A percentile compares a stretch with the other conserved stretches of the same genome.
Evolutionary conservation across 768 basidiomycete genomes (phyloP).

Genomic region (Boletus subparvulus): DNA sequence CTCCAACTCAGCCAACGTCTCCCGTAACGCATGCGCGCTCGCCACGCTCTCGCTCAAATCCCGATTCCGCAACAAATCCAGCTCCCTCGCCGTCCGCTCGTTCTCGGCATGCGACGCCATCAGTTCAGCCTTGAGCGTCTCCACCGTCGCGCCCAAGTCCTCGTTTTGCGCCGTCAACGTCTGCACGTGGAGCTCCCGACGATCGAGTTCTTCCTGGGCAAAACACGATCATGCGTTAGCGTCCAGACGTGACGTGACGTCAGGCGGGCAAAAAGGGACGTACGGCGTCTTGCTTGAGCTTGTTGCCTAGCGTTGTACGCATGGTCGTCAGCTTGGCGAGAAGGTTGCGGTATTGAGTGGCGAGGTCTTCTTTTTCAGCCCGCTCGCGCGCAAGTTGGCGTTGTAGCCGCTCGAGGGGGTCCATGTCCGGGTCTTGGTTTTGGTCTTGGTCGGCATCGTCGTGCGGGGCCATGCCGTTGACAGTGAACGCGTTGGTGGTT

Average conservation of each 20-base stretch:
- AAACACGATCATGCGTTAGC: background rate
- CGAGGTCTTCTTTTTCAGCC: constrained; percentile 87
- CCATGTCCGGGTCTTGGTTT: constrained; percentile 40
- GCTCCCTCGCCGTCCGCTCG: constrained; percentile 64
- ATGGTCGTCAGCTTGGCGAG: constrained; percentile 89
- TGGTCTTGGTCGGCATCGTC: constrained; percentile 40
- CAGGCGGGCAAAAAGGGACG: constrained; percentile 27
- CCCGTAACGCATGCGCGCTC: constrained; percentile 79
- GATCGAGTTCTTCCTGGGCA: constrained; percentile 94
- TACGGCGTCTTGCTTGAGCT: constrained; percentile 95
- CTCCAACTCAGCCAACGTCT: constrained; percentile 85
- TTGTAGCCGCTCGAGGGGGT: constrained; percentile 61
- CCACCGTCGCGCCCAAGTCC: constrained; percentile 65
- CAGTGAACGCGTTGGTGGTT: constrained; percentile 22
- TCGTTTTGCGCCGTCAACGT: constrained; percentile 77
- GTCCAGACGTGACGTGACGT: background rate
- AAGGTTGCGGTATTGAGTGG: constrained; percentile 80
- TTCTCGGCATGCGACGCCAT: constrained; percentile 73
- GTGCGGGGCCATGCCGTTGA: constrained; percentile 36
- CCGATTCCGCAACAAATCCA: constrained; percentile 64
- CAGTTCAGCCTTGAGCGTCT: constrained; percentile 80
- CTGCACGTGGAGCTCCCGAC: constrained; percentile 81
- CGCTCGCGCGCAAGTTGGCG: constrained; percentile 71
- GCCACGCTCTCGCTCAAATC: constrained; percentile 66
- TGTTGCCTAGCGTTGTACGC: constrained; percentile 91